Conservation (phyloP, 2,329 filamentous ascomycete species). For the Knufia fluminis region DNA sequence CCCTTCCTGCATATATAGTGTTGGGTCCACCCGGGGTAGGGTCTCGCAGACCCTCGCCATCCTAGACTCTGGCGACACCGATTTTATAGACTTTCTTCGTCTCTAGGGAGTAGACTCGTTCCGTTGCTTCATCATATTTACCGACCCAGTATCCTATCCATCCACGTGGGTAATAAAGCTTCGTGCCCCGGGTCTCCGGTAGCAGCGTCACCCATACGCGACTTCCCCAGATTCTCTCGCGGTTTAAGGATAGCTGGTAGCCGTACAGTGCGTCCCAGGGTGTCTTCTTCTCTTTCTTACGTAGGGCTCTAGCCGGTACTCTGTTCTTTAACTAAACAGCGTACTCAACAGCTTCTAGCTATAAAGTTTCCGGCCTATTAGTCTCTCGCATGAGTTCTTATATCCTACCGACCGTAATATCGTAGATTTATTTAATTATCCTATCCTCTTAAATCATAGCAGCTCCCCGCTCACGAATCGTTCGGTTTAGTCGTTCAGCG, state of each 20-base stretch:
- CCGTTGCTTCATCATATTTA: background rate
- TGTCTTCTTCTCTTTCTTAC: slow-evolving; percentile 10
- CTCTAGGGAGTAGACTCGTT: background rate
- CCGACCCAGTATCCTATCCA: slow-evolving; percentile 3
- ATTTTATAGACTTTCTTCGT: background rate
- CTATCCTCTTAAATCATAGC: slow-evolving; percentile 5
- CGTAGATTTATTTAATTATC: background rate
- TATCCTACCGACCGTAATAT: slow-evolving; percentile 2
- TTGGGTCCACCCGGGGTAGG: too few relatives aligned
- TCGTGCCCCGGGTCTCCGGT: background rate
- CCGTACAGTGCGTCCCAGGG: background rate
- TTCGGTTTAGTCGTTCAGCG: slow-evolving; percentile 8
- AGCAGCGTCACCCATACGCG: background rate
- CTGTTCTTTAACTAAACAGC: slow-evolving; percentile 12
- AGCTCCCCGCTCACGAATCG: slow-evolving; percentile 6
- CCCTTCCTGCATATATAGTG: too few relatives aligned
- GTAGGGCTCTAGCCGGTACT: slow-evolving; percentile 6
- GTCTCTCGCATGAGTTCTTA: background rate
- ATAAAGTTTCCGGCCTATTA: background rate
- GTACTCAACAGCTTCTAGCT: slow-evolving; percentile 8
- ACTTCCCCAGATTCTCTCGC: slow-evolving; percentile 5
- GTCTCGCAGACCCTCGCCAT: slow-evolving; percentile 3
- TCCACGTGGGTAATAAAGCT: background rate
- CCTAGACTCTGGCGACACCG: background rate
- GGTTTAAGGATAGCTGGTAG: background rate